Evolutionary conservation across 257 asterid species (phyloP).

Genomic region (Solanum sparsipilum): DNA sequence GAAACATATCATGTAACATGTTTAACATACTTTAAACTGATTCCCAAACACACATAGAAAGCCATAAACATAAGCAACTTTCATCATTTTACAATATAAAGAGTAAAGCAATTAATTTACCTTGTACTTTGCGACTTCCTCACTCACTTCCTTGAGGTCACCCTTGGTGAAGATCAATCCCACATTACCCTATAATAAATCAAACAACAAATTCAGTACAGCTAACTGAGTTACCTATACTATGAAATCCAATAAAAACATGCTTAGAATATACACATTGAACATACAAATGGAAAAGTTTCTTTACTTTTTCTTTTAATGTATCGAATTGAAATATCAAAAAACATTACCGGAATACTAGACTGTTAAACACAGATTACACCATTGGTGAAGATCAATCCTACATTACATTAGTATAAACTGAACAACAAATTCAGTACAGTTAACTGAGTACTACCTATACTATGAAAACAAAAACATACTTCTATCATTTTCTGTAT

Average conservation of each 20-base stretch:
- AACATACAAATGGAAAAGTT: neutral
- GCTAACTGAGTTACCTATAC: neutral
- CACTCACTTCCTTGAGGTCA: conserved; percentile 94
- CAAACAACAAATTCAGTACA: neutral
- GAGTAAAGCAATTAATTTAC: conserved; percentile 5
- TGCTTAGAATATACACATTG: neutral
- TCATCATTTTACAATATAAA: neutral
- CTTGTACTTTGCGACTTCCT: conserved; percentile 92
- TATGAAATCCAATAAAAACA: neutral
- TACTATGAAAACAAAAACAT: too few relatives aligned
- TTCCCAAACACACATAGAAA: neutral
- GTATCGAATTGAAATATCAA: neutral
- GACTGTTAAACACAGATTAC: neutral
- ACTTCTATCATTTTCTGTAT: neutral
- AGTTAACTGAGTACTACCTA: neutral
- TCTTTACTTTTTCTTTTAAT: neutral
- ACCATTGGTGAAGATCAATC: conserved; percentile 58
- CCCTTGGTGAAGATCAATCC: conserved; percentile 96
- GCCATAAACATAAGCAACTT: neutral
- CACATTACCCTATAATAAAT: conserved; percentile 65
- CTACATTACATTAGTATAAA: neutral
- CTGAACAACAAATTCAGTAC: neutral
- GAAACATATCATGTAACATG: neutral
- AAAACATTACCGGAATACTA: neutral
- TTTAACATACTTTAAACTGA: neutral